A percentile compares a stretch with the other conserved stretches of the same genome.
Conservation (phyloP, 306 rosid species). For the Cicer yamashitae region DNA sequence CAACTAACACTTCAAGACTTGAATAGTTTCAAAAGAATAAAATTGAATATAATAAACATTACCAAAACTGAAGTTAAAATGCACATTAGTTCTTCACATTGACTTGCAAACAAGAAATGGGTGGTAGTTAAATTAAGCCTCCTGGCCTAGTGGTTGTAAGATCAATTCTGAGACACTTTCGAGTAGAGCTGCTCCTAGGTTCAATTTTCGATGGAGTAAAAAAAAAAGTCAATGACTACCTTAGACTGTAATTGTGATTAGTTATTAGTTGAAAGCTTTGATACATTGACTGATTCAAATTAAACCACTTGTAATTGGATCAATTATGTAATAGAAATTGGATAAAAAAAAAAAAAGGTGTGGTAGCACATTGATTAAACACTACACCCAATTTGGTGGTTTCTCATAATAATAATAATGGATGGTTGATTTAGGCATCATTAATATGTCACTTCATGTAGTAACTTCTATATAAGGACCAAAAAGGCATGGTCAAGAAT, state of each 20-base stretch:
- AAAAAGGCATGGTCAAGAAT: background rate
- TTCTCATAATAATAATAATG: slow-evolving; percentile 8
- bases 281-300: no score
- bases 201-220: background rate
- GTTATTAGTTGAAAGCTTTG: background rate
- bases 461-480: background rate
- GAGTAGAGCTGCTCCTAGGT: background rate
- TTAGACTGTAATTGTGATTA: no score
- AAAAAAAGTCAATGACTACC: background rate
- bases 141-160: background rate
- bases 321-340: no score
- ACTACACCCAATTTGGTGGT: background rate
- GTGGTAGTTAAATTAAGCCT: background rate
- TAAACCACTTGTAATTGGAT: no score
- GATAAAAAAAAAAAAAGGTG: background rate
- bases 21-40: background rate
- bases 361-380: background rate
- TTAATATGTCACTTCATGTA: background rate
- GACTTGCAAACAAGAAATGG: slow-evolving; percentile 1
- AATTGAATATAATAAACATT: background rate
- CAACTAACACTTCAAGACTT: background rate
- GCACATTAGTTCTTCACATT: background rate
- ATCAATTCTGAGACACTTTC: background rate
- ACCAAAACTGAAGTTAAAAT: no score
- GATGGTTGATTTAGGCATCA: background rate